Conservation (phyloP, 164 flowering plant genomes). For the Vitis cinerea region DNA sequence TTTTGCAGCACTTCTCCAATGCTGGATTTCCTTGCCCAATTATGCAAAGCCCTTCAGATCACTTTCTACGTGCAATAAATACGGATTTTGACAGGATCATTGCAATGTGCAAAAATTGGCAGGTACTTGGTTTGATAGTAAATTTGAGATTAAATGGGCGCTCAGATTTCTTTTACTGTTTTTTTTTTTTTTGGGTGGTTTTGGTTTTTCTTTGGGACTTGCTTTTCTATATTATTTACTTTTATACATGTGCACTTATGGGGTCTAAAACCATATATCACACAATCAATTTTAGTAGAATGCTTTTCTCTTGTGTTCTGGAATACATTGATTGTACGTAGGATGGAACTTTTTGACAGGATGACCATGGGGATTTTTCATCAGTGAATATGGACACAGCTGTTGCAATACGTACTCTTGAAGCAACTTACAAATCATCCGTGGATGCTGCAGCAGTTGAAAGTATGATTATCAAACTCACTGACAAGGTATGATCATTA, state of each 20-base stretch:
- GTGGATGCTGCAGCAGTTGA: slow-evolving; percentile 94
- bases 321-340: background rate
- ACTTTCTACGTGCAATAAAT: slow-evolving; percentile 94
- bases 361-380: slow-evolving; percentile 93
- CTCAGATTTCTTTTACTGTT: background rate
- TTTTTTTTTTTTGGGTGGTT: background rate
- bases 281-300: background rate
- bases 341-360: slow-evolving; percentile 43
- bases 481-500: slow-evolving; percentile 60
- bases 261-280: background rate
- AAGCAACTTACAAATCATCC: slow-evolving; percentile 94
- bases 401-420: slow-evolving; percentile 97
- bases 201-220: background rate
- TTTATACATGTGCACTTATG: background rate
- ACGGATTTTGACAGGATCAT: slow-evolving; percentile 97
- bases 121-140: slow-evolving; percentile 45
- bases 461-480: slow-evolving; percentile 74
- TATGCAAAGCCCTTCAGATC: slow-evolving; percentile 99
- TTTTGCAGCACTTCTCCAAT: slow-evolving; percentile 93
- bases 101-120: slow-evolving; percentile 98
- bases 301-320: background rate
- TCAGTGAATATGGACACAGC: slow-evolving; percentile 99
- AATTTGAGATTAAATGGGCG: no score
- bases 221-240: background rate
- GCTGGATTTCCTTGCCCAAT: slow-evolving; percentile 99